These are phyloP conservation scores for Oemleria cerasiformis DNA, from an alignment of 306 rosid genomes.

Conservation along the genomic window DNA sequence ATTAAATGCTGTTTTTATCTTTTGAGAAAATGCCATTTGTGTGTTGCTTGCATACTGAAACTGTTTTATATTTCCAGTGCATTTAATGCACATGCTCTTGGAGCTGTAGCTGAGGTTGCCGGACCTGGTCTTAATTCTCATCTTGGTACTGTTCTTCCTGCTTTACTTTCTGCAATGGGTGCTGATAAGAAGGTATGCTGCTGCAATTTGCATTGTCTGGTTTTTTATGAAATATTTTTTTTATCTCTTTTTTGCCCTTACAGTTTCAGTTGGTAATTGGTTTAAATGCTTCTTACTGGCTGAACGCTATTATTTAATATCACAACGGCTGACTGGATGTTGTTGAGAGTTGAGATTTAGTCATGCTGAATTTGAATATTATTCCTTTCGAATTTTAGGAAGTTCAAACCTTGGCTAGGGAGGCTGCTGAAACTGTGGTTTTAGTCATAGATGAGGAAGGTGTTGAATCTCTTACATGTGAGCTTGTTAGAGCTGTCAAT, in stretches of 20 bases:
- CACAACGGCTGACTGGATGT: neutral
- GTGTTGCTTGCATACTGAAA: conserved; percentile 3
- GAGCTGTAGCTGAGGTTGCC: conserved; percentile 97
- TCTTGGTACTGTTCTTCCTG: conserved; percentile 87
- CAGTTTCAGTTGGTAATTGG: neutral
- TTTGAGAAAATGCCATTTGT: neutral
- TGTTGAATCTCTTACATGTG: conserved; percentile 71
- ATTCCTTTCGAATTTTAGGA: conserved; percentile 54
- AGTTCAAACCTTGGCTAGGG: conserved; percentile 74
- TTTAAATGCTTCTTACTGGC: neutral
- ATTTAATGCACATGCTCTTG: conserved; percentile 93
- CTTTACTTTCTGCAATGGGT: conserved; percentile 80
- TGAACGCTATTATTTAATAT: neutral
- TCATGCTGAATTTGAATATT: conserved; percentile 1
- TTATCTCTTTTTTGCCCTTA: neutral
- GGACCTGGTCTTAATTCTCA: conserved; percentile 85
- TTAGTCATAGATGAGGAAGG: conserved; percentile 91
- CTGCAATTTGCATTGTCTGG: conserved; percentile 6
- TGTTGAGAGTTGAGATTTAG: neutral
- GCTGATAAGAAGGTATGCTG: conserved; percentile 59
- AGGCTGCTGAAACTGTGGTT: conserved; percentile 89
- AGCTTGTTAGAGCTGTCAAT: conserved; percentile 72
- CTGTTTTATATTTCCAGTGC: conserved; percentile 55
- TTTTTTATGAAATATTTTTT: neutral
- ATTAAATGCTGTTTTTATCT: conserved; percentile 7